Base-by-base conservation (phyloP, 139 green algal genomes). In the Picochlorum sp. region DNA sequence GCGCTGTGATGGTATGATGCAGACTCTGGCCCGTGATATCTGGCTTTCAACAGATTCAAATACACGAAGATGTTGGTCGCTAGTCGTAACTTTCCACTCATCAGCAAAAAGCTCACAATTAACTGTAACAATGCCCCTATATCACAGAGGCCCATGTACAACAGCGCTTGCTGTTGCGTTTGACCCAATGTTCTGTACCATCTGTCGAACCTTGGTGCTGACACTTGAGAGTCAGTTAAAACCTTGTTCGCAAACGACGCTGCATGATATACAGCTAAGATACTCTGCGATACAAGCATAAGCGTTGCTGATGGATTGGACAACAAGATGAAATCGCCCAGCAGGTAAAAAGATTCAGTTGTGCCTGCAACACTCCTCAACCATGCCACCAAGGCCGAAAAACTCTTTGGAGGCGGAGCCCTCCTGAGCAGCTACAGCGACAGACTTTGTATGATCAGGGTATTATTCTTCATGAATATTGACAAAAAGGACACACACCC, bases 181-280 rank as follows among this genome's bases (percentile, higher is more conserved):
- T 54, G 47, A 20, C 47, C 47, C 47, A 54, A 21, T 26, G 2
- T 26, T 20, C 6, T 20, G 11, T 54, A 54, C 6, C 9, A 13
- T 41, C 6, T 41, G 0, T 11, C 8, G 7, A 41, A 41, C 8
- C 8, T 41, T 11, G 34, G 8, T 41, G 34, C 34, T 41, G 34
- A 41, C 34, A 41, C 8, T 9, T 41, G 34, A 41, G 34, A 41
- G 6, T 41, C 34, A 4, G 34, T 41, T 11, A 41, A 41, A 41
- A 41, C 34, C 34, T 41, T 21, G 6, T 54, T 54, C 6, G n/a
- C 18, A 20, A 54, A 20, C 47, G 47, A 54, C 7, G n/a, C 47
- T 54, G 47, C 47, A 21, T 54, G 47, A 54, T 54, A 54, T 7
- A 54, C n/a, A 26, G 47, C 16, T 5, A 54, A 54, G 47, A 54